phyloP scores from a whole-genome alignment of 2,329 filamentous ascomycete genomes.

The Karstenula rhodostoma region DNA sequence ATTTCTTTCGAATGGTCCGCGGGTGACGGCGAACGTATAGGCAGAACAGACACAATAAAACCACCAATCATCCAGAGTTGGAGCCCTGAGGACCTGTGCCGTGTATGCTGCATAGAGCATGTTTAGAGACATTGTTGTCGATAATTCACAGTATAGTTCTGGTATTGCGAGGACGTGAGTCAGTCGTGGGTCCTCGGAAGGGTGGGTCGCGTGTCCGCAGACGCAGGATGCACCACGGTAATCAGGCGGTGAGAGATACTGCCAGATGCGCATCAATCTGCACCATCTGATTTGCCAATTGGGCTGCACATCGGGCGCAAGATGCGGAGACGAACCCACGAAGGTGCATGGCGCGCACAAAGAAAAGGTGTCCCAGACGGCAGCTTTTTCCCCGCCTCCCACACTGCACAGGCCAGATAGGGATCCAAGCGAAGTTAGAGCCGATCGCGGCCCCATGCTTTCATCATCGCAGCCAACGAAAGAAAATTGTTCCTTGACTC shows the following conservation, averaged over 20 bases:
- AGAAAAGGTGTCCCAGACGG: slow-evolving; percentile 5
- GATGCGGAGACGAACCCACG: slow-evolving; percentile 1
- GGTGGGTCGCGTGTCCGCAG: slow-evolving; percentile 8
- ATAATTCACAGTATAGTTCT: background rate
- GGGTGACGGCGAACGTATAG: background rate
- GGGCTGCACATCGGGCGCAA: background rate
- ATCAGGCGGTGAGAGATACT: slow-evolving; percentile 5
- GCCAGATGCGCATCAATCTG: slow-evolving; percentile 2
- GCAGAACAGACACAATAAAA: too few species aligned
- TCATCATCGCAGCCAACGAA: slow-evolving; percentile 39
- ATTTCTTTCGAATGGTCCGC: background rate
- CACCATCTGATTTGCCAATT: slow-evolving; percentile 12
- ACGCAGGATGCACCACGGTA: background rate
- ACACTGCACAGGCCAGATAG: slow-evolving; percentile 16
- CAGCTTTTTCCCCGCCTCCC: slow-evolving; percentile 14
- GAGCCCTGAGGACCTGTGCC: too few species aligned
- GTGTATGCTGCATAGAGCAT: background rate
- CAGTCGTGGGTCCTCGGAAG: background rate
- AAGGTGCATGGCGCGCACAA: slow-evolving; percentile 5
- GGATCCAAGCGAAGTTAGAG: slow-evolving; percentile 20
- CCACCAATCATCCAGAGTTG: too few species aligned
- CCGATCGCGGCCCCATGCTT: slow-evolving; percentile 40
- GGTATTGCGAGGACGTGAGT: slow-evolving; percentile 6
- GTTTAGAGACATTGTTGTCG: background rate
- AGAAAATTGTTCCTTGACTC: slow-evolving; percentile 49